Conservation (phyloP, 192 early-diverging fungal species). For the Umbelopsis vinacea region DNA sequence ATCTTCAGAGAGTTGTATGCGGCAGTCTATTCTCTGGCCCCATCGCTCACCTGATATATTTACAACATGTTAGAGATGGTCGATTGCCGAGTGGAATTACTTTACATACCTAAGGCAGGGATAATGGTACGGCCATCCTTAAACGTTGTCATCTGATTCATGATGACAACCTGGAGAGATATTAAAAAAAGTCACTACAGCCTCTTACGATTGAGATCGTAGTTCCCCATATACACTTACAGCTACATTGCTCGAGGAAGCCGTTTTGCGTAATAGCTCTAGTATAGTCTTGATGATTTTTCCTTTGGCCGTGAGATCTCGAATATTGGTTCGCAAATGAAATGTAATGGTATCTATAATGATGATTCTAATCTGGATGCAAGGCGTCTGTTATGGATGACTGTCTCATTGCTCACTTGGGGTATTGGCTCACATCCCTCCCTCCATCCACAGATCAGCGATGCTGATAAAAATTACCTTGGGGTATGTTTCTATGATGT, state of each 20-base stretch:
- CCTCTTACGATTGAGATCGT: not conserved
- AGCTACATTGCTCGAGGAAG: not conserved
- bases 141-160: conserved; percentile 18
- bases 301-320: conserved; percentile 1
- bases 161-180: not conserved
- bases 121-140: conserved; percentile 12
- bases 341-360: conserved; percentile 15
- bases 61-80: not conserved
- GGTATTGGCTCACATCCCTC: too few relatives aligned
- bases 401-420: not conserved
- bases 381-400: not conserved
- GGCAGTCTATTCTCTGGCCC: conserved; percentile 1
- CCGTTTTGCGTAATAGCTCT: not conserved
- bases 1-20: conserved; percentile 18
- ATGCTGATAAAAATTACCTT: not conserved
- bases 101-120: not conserved
- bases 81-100: not conserved
- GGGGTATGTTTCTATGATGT: conserved; percentile 7
- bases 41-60: not conserved
- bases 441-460: not conserved
- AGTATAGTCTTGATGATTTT: conserved; percentile 20
- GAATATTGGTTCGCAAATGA: conserved; percentile 11
- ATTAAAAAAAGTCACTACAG: not conserved
- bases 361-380: conserved; percentile 2
- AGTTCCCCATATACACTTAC: not conserved